phyloP scores from a whole-genome alignment of 305 asterid species.

The Fraxinus xanthoxyloides region DNA sequence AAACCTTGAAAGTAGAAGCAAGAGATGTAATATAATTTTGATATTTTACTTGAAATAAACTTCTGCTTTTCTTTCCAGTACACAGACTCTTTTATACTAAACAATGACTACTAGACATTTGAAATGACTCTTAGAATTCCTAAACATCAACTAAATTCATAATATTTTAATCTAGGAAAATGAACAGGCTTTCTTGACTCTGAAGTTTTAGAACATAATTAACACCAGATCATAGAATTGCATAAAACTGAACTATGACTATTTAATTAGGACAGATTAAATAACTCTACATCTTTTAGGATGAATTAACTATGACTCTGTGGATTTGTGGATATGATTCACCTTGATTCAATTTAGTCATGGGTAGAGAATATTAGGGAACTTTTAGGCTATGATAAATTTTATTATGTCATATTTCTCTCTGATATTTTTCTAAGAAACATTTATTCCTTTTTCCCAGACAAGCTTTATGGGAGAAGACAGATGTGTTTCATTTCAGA shows the following conservation, averaged over 20 bases:
- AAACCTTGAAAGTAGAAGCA: neutral
- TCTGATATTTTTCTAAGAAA: neutral
- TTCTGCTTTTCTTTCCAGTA: neutral
- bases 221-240: neutral
- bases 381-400: neutral
- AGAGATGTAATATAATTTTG: neutral
- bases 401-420: neutral
- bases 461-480: slow-evolving; percentile 8
- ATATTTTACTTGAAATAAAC: neutral
- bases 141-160: neutral
- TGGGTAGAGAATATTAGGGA: neutral
- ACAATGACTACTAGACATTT: neutral
- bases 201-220: neutral
- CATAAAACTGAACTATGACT: neutral
- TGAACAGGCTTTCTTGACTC: neutral
- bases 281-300: neutral
- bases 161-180: neutral
- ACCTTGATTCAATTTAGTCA: neutral
- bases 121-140: neutral
- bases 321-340: neutral
- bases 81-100: neutral
- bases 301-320: neutral
- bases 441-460: slow-evolving; percentile 1
- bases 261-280: neutral
- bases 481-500: slow-evolving; percentile 10